Conservation (phyloP, 805 yeast species). For the Saturnispora halmiae region DNA sequence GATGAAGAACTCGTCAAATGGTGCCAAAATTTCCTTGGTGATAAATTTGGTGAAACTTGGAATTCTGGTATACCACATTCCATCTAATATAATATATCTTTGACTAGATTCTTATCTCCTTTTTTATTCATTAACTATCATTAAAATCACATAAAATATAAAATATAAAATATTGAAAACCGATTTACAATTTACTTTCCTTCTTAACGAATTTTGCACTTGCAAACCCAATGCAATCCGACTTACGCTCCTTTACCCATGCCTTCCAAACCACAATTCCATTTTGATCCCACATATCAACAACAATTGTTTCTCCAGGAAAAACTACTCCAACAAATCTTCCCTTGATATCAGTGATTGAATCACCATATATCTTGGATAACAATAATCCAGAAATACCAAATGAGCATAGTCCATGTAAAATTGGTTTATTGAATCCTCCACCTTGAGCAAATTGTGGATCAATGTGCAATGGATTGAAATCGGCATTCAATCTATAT, state of each 20-base stretch:
- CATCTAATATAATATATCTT: too few relatives aligned
- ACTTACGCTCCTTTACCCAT: slow-evolving; percentile 60
- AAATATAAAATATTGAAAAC: slow-evolving; percentile 5
- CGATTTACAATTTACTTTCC: slow-evolving; percentile 5
- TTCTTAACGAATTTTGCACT: slow-evolving; percentile 47
- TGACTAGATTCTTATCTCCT: too few relatives aligned
- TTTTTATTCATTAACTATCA: background rate
- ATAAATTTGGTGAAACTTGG: slow-evolving; percentile 62
- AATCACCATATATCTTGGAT: slow-evolving; percentile 64
- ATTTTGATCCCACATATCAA: slow-evolving; percentile 78
- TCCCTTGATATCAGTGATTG: slow-evolving; percentile 74
- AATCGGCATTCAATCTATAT: slow-evolving; percentile 88
- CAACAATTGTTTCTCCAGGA: slow-evolving; percentile 85
- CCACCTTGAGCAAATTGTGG: slow-evolving; percentile 85
- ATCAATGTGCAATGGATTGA: slow-evolving; percentile 92
- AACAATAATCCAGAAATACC: slow-evolving; percentile 75
- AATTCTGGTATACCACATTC: slow-evolving; percentile 27
- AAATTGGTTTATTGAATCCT: slow-evolving; percentile 74
- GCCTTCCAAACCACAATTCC: slow-evolving; percentile 68
- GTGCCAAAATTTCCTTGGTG: slow-evolving; percentile 40
- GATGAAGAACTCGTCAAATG: slow-evolving; percentile 39
- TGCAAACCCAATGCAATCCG: slow-evolving; percentile 68
- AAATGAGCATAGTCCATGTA: slow-evolving; percentile 85
- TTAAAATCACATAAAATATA: background rate
- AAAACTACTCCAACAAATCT: slow-evolving; percentile 86